phyloP scores from a whole-genome alignment of 345 rosid species.

The Raphanus raphanistrum region DNA sequence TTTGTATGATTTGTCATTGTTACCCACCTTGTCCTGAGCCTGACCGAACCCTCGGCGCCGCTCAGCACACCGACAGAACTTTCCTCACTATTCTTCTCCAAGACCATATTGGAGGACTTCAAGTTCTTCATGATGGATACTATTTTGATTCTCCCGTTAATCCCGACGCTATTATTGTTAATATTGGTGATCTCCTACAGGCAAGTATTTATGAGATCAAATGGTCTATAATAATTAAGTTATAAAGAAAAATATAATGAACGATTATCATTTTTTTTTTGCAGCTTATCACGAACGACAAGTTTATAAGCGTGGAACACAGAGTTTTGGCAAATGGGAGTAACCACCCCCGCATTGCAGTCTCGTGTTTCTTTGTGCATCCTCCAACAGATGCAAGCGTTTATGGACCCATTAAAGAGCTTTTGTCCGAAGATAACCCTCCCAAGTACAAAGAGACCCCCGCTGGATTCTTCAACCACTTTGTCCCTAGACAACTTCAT shows the following conservation, averaged over 20 bases:
- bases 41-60: slow-evolving; percentile 46
- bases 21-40: slow-evolving; percentile 60
- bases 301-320: slow-evolving; percentile 47
- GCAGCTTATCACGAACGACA: slow-evolving; percentile 47
- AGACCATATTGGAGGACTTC: slow-evolving; percentile 62
- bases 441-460: background rate
- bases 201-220: background rate
- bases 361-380: slow-evolving; percentile 31
- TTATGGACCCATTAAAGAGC: background rate
- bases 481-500: background rate
- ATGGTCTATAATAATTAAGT: background rate
- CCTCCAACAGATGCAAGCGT: background rate
- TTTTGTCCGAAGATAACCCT: background rate
- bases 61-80: slow-evolving; percentile 44
- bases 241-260: too few relatives aligned
- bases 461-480: background rate
- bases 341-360: slow-evolving; percentile 41
- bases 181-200: slow-evolving; percentile 58
- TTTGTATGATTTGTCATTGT: slow-evolving; percentile 42
- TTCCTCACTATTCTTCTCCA: slow-evolving; percentile 59
- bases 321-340: slow-evolving; percentile 40
- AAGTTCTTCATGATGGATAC: slow-evolving; percentile 39
- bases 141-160: slow-evolving; percentile 50
- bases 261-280: background rate
- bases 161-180: slow-evolving; percentile 50